Percentiles rank a stretch among this genome's conserved stretches.
These are phyloP conservation scores for Inga oerstediana DNA, from an alignment of 306 rosid genomes.

Conservation along the genomic window DNA sequence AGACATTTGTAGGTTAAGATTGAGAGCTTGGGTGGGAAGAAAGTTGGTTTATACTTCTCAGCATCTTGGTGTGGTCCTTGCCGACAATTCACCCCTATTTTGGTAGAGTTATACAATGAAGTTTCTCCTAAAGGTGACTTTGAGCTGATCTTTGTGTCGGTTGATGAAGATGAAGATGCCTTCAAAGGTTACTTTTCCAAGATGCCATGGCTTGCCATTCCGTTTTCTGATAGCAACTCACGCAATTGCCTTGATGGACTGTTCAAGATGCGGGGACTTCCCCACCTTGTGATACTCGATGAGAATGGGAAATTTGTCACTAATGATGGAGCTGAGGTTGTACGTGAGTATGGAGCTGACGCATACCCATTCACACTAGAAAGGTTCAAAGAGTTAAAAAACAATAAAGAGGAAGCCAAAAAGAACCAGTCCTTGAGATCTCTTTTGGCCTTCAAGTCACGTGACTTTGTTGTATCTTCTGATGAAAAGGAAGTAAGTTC, in stretches of 20 bases:
- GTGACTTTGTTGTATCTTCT: constrained; percentile 62
- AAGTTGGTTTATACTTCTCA: constrained; percentile 65
- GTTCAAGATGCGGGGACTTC: constrained; percentile 64
- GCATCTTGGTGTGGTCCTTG: constrained; percentile 82
- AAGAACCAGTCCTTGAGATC: constrained; percentile 58
- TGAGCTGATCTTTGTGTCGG: constrained; percentile 58
- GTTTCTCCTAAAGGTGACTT: constrained; percentile 55
- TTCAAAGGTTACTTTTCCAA: constrained; percentile 65
- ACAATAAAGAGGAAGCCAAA: constrained; percentile 53
- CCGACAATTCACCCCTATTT: constrained; percentile 54
- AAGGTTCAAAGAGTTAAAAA: constrained; percentile 53
- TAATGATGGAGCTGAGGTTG: constrained; percentile 41
- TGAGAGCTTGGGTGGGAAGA: constrained; percentile 72
- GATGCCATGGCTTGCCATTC: constrained; percentile 87
- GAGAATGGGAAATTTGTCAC: constrained; percentile 56
- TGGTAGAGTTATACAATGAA: constrained; percentile 60
- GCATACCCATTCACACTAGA: constrained; percentile 61
- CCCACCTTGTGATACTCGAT: constrained; percentile 58
- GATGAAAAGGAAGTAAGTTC: constrained; percentile 53
- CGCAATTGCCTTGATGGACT: constrained; percentile 46
- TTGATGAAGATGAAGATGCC: constrained; percentile 60
- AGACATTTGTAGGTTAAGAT: constrained; percentile 54
- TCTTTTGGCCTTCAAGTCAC: constrained; percentile 50
- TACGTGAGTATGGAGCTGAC: constrained; percentile 57
- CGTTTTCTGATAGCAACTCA: constrained; percentile 61